Base-by-base conservation (phyloP, 2,329 filamentous ascomycete genomes). In the Ascosphaera pollenicola region DNA sequence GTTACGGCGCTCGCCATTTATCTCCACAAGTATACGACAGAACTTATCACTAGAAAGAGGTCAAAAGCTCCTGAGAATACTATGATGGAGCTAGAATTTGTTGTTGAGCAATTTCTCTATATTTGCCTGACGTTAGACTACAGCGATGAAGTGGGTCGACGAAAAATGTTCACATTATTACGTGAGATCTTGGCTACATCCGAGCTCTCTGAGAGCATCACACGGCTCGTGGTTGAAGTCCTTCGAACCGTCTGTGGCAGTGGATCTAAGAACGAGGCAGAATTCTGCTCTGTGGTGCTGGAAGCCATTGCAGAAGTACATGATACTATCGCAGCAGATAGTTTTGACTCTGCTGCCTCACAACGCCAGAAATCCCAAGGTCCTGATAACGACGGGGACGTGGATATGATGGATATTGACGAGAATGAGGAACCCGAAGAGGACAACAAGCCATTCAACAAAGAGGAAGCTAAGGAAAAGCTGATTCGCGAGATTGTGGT, bases 231-330 rank as follows among this genome's bases (percentile, higher is more conserved):
- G 0, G 71, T 93, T 17, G 77, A 91, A 49, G 78, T 79, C 1
- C 65, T 95, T 8, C 73, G 83, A 40, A 75, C 78, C 39, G 82
- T 92, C 32, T 94, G 84, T 54, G 80, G 84, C 0, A 45, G 66
- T 49, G 43, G 59, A 38, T 40, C 68, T 58, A 59, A 60, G 53
- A 56, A 56, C 42, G 49, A 71, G 62, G 52, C 60, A 54, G 57
- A 70, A 55, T 55, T 65, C 57, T 52, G 62, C 56, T 53, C 55
- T 41, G 50, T 73, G 49, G 48, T 95, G 15, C 71, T 94, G 17
- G 89, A 98, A 59, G 84, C 87, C 18, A 82, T 98, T 42, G 84
- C 85, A 3, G 89, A 98, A 59, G 85, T 98, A 10, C 87, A 95
- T 55, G 89, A 98, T 54, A 87, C 81, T 2, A 89, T 98, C 46